phyloP scores from a whole-genome alignment of 2,329 filamentous ascomycete genomes.

The Clonostachys solani region DNA sequence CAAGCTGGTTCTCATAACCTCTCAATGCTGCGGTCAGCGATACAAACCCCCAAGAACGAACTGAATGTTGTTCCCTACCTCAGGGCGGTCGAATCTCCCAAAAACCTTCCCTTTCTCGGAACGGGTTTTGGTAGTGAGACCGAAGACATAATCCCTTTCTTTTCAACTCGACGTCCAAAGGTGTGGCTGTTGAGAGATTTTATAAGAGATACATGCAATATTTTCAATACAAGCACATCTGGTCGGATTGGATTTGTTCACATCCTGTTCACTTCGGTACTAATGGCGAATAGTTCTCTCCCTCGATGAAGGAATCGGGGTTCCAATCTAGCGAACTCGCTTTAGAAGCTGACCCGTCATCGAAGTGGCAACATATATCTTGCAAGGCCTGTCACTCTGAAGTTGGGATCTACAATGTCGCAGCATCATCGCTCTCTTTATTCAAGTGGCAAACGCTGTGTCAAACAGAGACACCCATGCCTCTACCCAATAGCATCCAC shows the following conservation, averaged over 20 bases:
- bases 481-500: constrained; percentile 34
- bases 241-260: too few species aligned
- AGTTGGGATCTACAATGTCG: constrained; percentile 42
- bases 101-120: constrained; percentile 32
- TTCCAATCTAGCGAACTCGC: too few species aligned
- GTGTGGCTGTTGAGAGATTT: constrained; percentile 41
- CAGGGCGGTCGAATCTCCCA: constrained; percentile 10
- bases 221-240: not conserved
- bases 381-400: constrained; percentile 41
- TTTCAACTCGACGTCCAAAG: constrained; percentile 47
- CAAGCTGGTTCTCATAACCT: constrained; percentile 36
- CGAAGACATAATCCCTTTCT: constrained; percentile 24
- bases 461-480: constrained; percentile 15
- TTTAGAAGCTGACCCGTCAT: not conserved
- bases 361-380: constrained; percentile 30
- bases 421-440: constrained; percentile 39
- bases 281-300: too few species aligned
- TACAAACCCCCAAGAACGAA: constrained; percentile 62
- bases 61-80: constrained; percentile 12
- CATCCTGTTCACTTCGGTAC: too few species aligned
- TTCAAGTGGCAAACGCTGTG: constrained; percentile 56
- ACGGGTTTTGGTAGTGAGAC: constrained; percentile 29
- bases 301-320: too few species aligned
- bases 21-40: constrained; percentile 58
- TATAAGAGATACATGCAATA: constrained; percentile 40